Conservation (phyloP, 345 rosid genomes). For the Eucalyptus albens region DNA sequence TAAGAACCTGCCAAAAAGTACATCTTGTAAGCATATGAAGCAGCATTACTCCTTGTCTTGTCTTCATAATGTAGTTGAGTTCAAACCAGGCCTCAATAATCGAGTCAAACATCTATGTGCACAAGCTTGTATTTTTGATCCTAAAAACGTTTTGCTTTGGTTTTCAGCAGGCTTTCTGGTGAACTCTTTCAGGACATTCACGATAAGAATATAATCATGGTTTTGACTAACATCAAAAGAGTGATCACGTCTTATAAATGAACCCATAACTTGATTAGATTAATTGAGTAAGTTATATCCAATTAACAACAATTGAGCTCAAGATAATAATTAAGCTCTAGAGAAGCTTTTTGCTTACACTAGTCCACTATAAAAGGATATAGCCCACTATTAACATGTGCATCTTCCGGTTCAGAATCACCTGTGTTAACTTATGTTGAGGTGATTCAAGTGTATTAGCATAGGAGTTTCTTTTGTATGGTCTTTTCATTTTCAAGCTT, state of each 20-base stretch:
- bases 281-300: not conserved
- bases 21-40: not conserved
- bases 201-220: not conserved
- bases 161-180: not conserved
- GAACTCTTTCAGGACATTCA: not conserved
- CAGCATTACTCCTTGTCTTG: not conserved
- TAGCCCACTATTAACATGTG: not conserved
- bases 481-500: not conserved
- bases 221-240: not conserved
- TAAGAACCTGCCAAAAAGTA: slow-evolving; percentile 55
- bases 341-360: not conserved
- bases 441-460: not conserved
- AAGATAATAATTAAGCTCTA: not conserved
- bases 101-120: not conserved
- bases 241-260: not conserved
- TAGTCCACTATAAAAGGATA: not conserved
- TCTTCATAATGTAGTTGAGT: not conserved
- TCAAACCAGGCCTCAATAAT: not conserved
- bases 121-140: not conserved
- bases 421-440: not conserved
- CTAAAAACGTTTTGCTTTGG: not conserved
- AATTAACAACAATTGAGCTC: not conserved
- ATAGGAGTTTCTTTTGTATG: not conserved
- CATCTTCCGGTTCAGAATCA: not conserved
- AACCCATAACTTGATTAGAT: not conserved